Evolutionary conservation across 2,329 filamentous ascomycete genomes (phyloP), one percentile per base, ranked within the genome.

Genomic region (Pestalotiopsis sp.): DNA sequence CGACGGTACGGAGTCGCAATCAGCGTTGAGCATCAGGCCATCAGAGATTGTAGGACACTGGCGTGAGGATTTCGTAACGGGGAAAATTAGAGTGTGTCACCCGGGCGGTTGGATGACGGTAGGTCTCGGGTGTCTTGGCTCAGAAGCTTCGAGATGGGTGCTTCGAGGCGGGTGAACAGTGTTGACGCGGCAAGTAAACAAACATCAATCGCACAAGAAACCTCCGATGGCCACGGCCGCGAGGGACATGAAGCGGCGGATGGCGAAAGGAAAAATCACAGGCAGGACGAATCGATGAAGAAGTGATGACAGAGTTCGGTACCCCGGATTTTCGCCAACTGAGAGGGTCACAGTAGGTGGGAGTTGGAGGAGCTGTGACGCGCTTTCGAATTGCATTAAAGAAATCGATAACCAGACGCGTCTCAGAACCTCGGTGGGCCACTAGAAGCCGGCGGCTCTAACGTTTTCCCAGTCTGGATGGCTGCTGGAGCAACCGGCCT

Each of bases 361-460:
- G 57, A 27, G 31, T 36, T 36, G 6, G 27, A 25, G 23, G 27
- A 13, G 57, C 57, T 52, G 45, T 52, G 27, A 59, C 57, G 57
- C 57, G 57, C 20, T 27, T 59, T 36, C 14, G 57, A 27, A 59
- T 13, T 11, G 57, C 14, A 12, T 27, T 27, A n/a, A 23, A 52
- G 25, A 11, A 38, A 39, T 62, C 59, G 59, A 62, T 62, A 62
- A 59, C 17, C 45, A 62, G 59, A 62, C 59, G 59, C 59, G 59
- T 62, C 56, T 38, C 20, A n/a, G 57, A 12, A 59, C 23, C 23
- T 23, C 20, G 45, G 45, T 17, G 45, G 45, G 45, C 45, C 45
- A 52, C 45, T n/a, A 52, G 7, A 52, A 20, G 45, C 45, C 17
- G 23, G 45, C 45, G 45, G 45, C 17, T 17, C 45, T n/a, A n/a